A percentile compares a stretch with the other conserved stretches of the same genome.
phyloP scores from a whole-genome alignment of 192 early-diverging fungal genomes.

The Chytriomyces confervae region DNA sequence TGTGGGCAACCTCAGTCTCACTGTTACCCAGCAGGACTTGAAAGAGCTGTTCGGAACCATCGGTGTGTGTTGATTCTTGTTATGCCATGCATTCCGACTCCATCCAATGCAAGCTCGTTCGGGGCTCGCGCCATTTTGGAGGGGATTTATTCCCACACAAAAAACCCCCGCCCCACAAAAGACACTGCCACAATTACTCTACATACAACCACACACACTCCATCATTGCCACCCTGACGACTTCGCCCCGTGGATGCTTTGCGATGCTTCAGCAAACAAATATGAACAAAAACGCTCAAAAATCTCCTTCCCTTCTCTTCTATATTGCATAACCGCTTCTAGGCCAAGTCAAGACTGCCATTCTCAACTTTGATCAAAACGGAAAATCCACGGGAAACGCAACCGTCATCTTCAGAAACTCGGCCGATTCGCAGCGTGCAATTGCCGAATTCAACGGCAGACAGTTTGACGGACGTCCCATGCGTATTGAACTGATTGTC shows the following conservation, averaged over 20 bases:
- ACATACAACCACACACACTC: constrained; percentile 1
- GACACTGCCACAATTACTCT: not conserved
- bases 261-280: too few species aligned
- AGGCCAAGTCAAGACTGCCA: constrained; percentile 52
- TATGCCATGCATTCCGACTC: not conserved
- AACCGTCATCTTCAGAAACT: constrained; percentile 46
- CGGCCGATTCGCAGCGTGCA: constrained; percentile 41
- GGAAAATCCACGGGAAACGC: constrained; percentile 55
- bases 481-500: constrained; percentile 57
- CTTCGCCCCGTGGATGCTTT: not conserved
- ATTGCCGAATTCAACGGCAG: constrained; percentile 58
- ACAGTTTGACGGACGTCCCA: constrained; percentile 51
- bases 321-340: not conserved
- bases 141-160: not conserved
- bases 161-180: not conserved
- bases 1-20: constrained; percentile 50
- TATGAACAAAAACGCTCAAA: not conserved
- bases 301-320: constrained; percentile 1
- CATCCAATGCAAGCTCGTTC: not conserved
- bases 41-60: constrained; percentile 52
- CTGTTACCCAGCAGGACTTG: constrained; percentile 51
- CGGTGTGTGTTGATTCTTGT: constrained; percentile 40
- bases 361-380: constrained; percentile 50
- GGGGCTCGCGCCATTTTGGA: not conserved
- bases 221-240: not conserved